Evolutionary conservation across 1,139 yeast species (phyloP).

Genomic region (Candida pseudocylindracea): DNA sequence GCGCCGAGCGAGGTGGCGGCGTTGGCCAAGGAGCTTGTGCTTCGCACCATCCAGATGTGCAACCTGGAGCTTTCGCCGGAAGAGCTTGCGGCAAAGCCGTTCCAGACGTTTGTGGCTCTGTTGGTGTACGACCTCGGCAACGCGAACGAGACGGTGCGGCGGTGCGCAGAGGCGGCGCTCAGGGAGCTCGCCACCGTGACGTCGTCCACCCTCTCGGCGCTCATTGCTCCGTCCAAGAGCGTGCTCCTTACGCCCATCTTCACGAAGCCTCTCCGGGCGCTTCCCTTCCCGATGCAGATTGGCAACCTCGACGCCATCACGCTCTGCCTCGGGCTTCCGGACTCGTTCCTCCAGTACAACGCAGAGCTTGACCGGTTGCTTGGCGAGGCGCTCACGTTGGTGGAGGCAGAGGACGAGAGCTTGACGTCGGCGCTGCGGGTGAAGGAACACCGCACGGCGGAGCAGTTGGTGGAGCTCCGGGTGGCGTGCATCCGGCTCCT

Average conservation of each 20-base stretch:
- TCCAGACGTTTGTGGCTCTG: constrained; percentile 67
- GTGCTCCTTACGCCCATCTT: constrained; percentile 79
- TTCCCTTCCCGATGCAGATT: constrained; percentile 97
- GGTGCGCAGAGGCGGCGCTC: constrained; percentile 25
- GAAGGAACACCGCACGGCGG: constrained; percentile 70
- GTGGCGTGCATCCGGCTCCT: constrained; percentile 75
- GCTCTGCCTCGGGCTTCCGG: constrained; percentile 63
- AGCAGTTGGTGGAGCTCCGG: constrained; percentile 66
- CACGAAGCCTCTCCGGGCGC: constrained; percentile 87
- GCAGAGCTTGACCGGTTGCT: constrained; percentile 73
- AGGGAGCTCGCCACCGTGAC: constrained; percentile 39
- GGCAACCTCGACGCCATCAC: constrained; percentile 95
- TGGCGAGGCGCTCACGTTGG: constrained; percentile 79
- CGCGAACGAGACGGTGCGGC: constrained; percentile 62
- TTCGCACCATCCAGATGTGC: constrained; percentile 41
- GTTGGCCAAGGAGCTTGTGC: constrained; percentile 45
- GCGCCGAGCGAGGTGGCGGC: constrained; percentile 65
- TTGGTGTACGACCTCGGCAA: constrained; percentile 85
- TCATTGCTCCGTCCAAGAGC: constrained; percentile 67
- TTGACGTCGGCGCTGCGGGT: constrained; percentile 72
- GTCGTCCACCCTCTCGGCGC: constrained; percentile 41
- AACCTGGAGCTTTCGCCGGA: constrained; percentile 36
- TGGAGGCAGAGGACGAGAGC: constrained; percentile 95
- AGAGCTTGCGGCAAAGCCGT: constrained; percentile 44
- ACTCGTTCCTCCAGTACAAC: constrained; percentile 65